phyloP scores from a whole-genome alignment of 106 monocot species.

The Acanthochlamys bracteata region DNA sequence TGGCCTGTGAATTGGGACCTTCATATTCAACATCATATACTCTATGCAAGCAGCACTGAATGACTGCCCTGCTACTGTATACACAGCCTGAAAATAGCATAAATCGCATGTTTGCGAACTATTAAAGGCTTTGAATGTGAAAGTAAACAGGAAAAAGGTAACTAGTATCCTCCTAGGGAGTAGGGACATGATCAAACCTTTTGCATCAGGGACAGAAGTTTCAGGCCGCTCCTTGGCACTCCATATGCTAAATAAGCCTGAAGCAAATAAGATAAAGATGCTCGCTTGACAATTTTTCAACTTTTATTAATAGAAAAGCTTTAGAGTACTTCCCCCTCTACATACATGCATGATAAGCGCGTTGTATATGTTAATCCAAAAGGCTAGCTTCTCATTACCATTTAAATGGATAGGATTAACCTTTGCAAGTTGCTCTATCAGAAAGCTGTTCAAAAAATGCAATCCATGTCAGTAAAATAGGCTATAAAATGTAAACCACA shows the following conservation, averaged over 20 bases:
- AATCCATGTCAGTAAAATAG: background rate
- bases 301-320: background rate
- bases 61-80: slow-evolving; percentile 76
- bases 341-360: slow-evolving; percentile 93
- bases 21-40: slow-evolving; percentile 76
- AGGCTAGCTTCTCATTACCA: slow-evolving; percentile 62
- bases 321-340: background rate
- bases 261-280: slow-evolving; percentile 4
- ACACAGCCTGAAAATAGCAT: slow-evolving; percentile 52
- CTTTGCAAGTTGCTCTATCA: slow-evolving; percentile 73
- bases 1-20: slow-evolving; percentile 52
- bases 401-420: slow-evolving; percentile 64
- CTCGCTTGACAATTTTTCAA: background rate
- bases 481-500: background rate
- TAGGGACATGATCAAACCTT: slow-evolving; percentile 39
- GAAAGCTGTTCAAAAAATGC: slow-evolving; percentile 28
- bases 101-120: no score
- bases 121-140: background rate
- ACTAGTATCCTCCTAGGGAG: background rate
- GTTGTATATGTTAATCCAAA: slow-evolving; percentile 95
- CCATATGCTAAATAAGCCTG: slow-evolving; percentile 96
- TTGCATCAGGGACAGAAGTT: slow-evolving; percentile 81
- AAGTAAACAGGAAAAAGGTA: background rate
- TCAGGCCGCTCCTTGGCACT: slow-evolving; percentile 73
- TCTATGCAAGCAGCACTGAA: slow-evolving; percentile 81